A percentile compares a stretch with the other conserved stretches of the same genome.
Conservation (phyloP, 1,284 basidiomycete genomes). For the Papiliotrema terrestris region DNA sequence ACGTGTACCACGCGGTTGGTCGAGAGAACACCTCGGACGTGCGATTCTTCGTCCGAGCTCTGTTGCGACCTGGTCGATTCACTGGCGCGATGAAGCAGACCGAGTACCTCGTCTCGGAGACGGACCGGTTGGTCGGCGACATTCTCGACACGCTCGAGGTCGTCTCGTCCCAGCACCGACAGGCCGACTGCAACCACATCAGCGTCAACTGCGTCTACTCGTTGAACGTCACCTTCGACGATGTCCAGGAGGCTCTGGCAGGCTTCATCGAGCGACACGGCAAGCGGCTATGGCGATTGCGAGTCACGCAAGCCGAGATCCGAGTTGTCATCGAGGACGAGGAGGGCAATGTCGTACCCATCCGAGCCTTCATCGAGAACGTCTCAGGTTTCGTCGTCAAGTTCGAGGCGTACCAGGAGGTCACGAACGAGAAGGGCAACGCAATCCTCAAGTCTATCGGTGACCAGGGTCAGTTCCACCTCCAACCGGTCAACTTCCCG, state of each 20-base stretch:
- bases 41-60: conserved; percentile 95
- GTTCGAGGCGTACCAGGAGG: conserved; percentile 98
- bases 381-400: conserved; percentile 98
- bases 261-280: conserved; percentile 98
- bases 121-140: conserved; percentile 90
- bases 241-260: conserved; percentile 89
- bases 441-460: conserved; percentile 95
- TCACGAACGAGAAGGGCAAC: conserved; percentile 89
- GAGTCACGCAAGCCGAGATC: conserved; percentile 95
- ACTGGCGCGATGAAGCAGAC: conserved; percentile 87
- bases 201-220: conserved; percentile 99
- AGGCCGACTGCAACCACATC: conserved; percentile 92
- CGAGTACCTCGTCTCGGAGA: conserved; percentile 96
- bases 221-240: conserved; percentile 90
- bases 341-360: conserved; percentile 88
- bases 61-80: conserved; percentile 92
- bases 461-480: conserved; percentile 79
- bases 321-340: conserved; percentile 89
- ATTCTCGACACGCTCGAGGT: conserved; percentile 94
- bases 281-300: conserved; percentile 94
- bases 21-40: conserved; percentile 94
- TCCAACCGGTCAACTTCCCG: conserved; percentile 85
- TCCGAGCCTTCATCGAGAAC: conserved; percentile 97
- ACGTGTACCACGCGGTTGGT: conserved; percentile 94
- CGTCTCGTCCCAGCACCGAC: conserved; percentile 77